phyloP scores from a whole-genome alignment of 1,284 basidiomycete species.

The Ganoderma lingzhi region DNA sequence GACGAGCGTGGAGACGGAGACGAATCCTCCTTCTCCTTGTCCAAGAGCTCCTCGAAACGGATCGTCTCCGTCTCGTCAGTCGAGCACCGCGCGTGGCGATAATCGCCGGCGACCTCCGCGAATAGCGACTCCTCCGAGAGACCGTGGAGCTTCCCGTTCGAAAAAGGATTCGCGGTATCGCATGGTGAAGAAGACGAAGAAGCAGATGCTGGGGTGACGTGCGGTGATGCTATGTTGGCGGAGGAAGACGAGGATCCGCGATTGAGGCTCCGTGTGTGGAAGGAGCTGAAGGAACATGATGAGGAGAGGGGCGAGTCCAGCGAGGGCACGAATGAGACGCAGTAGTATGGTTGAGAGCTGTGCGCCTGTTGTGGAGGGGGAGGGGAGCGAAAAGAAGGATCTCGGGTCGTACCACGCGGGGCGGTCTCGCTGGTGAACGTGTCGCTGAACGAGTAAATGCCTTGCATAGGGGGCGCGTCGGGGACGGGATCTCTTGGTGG shows the following conservation, averaged over 20 bases:
- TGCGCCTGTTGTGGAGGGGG: constrained; percentile 28
- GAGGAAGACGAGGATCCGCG: constrained; percentile 37
- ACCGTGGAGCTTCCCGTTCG: constrained; percentile 29
- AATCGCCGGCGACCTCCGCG: constrained; percentile 29
- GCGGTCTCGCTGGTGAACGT: constrained; percentile 21
- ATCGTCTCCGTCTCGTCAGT: constrained; percentile 25
- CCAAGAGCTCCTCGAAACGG: constrained; percentile 20
- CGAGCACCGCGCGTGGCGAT: constrained; percentile 16
- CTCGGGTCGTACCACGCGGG: constrained; percentile 16
- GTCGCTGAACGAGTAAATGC: constrained; percentile 26
- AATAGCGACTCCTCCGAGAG: constrained; percentile 37
- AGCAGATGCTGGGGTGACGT: constrained; percentile 44
- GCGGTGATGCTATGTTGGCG: constrained; percentile 39
- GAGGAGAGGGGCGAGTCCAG: constrained; percentile 49
- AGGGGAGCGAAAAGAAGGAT: constrained; percentile 34
- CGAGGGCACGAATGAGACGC: constrained; percentile 26
- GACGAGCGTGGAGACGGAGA: background rate
- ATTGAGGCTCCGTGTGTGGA: constrained; percentile 44
- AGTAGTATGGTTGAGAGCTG: constrained; percentile 36
- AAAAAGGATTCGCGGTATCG: constrained; percentile 24
- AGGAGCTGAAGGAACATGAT: constrained; percentile 28
- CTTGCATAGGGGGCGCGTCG: constrained; percentile 18
- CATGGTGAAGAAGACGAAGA: constrained; percentile 31
- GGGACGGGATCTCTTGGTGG: constrained; percentile 28
- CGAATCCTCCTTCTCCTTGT: constrained; percentile 1